phyloP scores from a whole-genome alignment of 495 filamentous ascomycete species.

The Aspergillus incahuasiensis region DNA sequence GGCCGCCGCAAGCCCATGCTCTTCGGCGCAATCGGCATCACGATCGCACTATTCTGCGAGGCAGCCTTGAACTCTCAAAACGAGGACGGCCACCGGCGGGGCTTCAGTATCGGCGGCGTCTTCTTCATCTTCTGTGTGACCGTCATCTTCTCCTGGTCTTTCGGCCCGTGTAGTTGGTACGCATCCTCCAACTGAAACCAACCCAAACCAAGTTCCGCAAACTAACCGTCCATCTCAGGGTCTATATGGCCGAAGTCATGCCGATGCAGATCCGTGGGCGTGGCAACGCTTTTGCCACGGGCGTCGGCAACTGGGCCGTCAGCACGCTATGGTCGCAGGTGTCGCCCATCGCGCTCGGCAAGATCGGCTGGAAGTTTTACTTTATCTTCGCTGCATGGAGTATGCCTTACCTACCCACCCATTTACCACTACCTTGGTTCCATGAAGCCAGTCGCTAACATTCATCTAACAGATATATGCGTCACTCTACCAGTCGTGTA shows the following conservation, averaged over 20 bases:
- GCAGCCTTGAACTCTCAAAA: constrained; percentile 39
- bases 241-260: constrained; percentile 49
- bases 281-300: constrained; percentile 45
- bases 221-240: constrained; percentile 17
- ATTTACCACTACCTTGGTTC: not conserved
- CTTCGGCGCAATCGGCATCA: constrained; percentile 37
- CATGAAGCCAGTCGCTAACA: not conserved
- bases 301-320: constrained; percentile 47
- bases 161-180: constrained; percentile 44
- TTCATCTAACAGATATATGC: constrained; percentile 23
- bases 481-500: constrained; percentile 39
- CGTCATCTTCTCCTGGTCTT: constrained; percentile 43
- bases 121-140: constrained; percentile 48
- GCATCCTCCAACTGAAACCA: not conserved
- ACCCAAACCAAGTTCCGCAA: no score
- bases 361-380: constrained; percentile 44
- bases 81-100: constrained; percentile 26
- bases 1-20: constrained; percentile 35
- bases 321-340: constrained; percentile 48
- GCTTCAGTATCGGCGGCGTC: constrained; percentile 41
- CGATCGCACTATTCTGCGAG: constrained; percentile 40
- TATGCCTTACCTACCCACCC: constrained; percentile 15
- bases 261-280: constrained; percentile 46
- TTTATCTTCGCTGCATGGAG: constrained; percentile 42
- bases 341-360: constrained; percentile 42